Conservation (phyloP, 2,329 filamentous ascomycete genomes). For the Penicillium sp. region DNA sequence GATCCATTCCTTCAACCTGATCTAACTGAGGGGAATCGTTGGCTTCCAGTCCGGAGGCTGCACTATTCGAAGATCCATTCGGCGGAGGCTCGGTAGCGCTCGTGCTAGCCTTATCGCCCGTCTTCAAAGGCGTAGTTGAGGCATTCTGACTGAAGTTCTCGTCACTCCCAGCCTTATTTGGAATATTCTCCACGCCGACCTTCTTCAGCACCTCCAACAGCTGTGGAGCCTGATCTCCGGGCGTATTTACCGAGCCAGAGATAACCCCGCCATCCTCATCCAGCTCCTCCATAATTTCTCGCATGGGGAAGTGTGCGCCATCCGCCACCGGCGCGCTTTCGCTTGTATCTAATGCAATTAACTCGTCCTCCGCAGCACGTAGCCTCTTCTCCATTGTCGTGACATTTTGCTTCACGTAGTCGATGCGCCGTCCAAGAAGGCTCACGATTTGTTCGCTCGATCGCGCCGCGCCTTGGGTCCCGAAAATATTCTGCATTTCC, state of each 20-base stretch:
- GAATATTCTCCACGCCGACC: conserved; percentile 64
- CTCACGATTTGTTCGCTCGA: conserved; percentile 64
- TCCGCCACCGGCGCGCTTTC: conserved; percentile 64
- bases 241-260: conserved; percentile 64
- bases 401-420: conserved; percentile 86
- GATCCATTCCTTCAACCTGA: conserved; percentile 10
- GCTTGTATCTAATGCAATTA: conserved; percentile 62
- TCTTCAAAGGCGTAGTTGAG: neutral
- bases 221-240: conserved; percentile 66
- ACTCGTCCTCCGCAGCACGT: conserved; percentile 62
- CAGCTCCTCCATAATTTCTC: conserved; percentile 87
- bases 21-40: conserved; percentile 6
- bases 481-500: conserved; percentile 58
- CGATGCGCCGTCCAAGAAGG: conserved; percentile 72
- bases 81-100: neutral
- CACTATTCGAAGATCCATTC: neutral
- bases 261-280: conserved; percentile 88
- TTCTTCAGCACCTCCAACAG: conserved; percentile 73
- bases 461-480: conserved; percentile 47
- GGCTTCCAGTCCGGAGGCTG: neutral
- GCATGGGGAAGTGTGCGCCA: conserved; percentile 69
- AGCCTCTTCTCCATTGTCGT: conserved; percentile 72
- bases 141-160: conserved; percentile 13
- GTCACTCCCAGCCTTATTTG: conserved; percentile 18
- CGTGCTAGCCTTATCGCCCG: neutral